phyloP scores from a whole-genome alignment of 176 grass and related monocot genomes.

The Raddia guianensis region DNA sequence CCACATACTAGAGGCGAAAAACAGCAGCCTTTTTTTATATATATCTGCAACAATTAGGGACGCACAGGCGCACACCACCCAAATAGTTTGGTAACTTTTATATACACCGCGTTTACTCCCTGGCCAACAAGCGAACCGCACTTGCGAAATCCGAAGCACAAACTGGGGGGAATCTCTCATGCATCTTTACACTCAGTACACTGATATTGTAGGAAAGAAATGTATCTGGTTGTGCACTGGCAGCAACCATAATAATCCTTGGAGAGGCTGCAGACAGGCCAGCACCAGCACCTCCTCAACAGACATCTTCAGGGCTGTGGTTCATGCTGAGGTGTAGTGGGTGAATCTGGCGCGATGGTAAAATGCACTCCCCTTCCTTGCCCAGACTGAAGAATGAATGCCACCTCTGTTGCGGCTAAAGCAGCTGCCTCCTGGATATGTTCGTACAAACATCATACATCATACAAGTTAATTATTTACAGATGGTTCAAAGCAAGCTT shows the following conservation, averaged over 20 bases:
- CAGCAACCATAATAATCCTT: conserved; percentile 37
- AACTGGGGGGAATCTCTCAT: conserved; percentile 21
- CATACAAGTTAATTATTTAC: conserved; percentile 13
- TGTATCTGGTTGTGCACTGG: conserved; percentile 42
- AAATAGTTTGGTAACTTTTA: conserved; percentile 36
- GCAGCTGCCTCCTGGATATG: conserved; percentile 62
- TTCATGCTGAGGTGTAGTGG: conserved; percentile 77
- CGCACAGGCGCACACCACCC: not conserved
- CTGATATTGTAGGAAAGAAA: conserved; percentile 40
- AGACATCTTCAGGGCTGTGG: conserved; percentile 50
- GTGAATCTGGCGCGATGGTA: conserved; percentile 86
- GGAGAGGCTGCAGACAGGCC: not conserved
- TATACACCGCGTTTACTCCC: conserved; percentile 40
- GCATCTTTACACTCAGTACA: conserved; percentile 49
- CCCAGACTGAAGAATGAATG: conserved; percentile 90
- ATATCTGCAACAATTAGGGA: not conserved
- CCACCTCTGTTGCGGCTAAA: conserved; percentile 84
- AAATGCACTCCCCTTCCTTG: conserved; percentile 83
- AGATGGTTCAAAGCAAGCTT: not conserved
- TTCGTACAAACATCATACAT: not conserved
- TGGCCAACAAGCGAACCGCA: conserved; percentile 30
- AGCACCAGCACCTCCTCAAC: not conserved
- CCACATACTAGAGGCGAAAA: not conserved
- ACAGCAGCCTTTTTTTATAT: not conserved
- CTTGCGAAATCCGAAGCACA: conserved; percentile 29